Evolutionary conservation across 495 filamentous ascomycete species (phyloP), one percentile per base, ranked within the genome.

Genomic region (Trichoderma gamsii): DNA sequence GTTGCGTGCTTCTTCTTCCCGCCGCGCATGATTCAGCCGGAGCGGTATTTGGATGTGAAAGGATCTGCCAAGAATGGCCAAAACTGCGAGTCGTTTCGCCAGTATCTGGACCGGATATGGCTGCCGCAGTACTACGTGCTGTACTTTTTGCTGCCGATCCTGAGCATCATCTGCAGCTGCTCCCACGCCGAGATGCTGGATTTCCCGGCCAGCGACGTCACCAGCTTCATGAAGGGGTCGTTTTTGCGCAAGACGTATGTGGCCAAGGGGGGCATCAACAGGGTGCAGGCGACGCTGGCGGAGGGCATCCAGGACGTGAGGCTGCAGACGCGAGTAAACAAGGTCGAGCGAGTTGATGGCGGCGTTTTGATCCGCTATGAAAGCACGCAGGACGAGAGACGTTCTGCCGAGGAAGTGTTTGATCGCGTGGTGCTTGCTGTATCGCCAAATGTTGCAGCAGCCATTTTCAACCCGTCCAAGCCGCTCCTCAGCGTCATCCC

Each of bases 131-230:
- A 78, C 41, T 82, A 81, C 65, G 73, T 76, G 49, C 72, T 65
- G 7, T 70, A 75, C 35, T 87, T 85, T 68, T 73, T 86, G 13
- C 76, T 86, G 5, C 85, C 85, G 4, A 72, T 85, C 15, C 79
- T 87, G 49, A 81, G 82, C 9, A 80, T 79, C 21, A 82, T 85
- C 4, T 76, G 77, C 12, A 87, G 85, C 8, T 87, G 84, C 68
- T 74, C 82, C 3, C 84, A 84, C 32, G 70, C 80, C 1, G 76
- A 76, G n/a, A 70, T 87, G 0, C 75, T 87, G 18, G 68, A 71
- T 12, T 87, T 84, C 67, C 84, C 84, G 0, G 84, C 83, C 0
- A 70, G 68, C 16, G 85, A 87, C 70, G 68, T 84, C 29, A 69
- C 82, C 16, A 77, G 76, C 7, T 86, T 86, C 67, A 77, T 79